phyloP scores from a whole-genome alignment of 345 rosid species.

The Kandelia obovata region DNA sequence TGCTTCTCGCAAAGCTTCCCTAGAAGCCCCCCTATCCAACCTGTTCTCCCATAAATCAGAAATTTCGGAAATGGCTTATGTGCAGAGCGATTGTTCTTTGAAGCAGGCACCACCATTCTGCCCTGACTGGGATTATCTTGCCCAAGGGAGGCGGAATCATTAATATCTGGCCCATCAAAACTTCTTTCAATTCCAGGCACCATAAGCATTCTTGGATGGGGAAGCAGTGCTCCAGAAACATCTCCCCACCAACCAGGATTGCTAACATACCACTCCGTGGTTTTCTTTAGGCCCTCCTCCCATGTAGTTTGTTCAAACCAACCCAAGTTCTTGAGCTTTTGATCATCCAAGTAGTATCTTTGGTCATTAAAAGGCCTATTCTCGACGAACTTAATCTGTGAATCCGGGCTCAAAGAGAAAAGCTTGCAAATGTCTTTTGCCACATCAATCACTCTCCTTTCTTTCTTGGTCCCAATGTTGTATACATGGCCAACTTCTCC shows the following conservation, averaged over 20 bases:
- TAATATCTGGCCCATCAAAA: background rate
- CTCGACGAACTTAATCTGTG: conserved; percentile 20
- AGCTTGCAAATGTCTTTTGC: conserved; percentile 21
- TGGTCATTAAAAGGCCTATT: conserved; percentile 23
- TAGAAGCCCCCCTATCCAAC: conserved; percentile 23
- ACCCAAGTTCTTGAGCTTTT: conserved; percentile 20
- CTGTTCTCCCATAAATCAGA: conserved; percentile 19
- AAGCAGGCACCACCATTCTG: conserved; percentile 7
- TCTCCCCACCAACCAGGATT: conserved; percentile 13
- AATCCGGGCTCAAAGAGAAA: conserved; percentile 11
- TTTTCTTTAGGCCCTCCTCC: conserved; percentile 21
- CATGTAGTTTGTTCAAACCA: conserved; percentile 19
- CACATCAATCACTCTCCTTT: conserved; percentile 23
- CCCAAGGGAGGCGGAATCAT: background rate
- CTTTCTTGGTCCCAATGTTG: conserved; percentile 19
- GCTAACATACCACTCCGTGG: conserved; percentile 18
- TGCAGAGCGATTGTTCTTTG: background rate
- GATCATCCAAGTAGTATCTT: conserved; percentile 20
- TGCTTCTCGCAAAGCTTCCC: conserved; percentile 22
- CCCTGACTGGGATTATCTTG: background rate
- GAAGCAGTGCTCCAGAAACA: conserved; percentile 13
- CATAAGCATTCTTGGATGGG: conserved; percentile 26
- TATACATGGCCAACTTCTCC: conserved; percentile 24
- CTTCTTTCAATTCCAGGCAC: conserved; percentile 15
- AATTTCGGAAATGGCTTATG: conserved; percentile 9